phyloP scores from a whole-genome alignment of 805 yeast species.

The Saturnispora hagleri region DNA sequence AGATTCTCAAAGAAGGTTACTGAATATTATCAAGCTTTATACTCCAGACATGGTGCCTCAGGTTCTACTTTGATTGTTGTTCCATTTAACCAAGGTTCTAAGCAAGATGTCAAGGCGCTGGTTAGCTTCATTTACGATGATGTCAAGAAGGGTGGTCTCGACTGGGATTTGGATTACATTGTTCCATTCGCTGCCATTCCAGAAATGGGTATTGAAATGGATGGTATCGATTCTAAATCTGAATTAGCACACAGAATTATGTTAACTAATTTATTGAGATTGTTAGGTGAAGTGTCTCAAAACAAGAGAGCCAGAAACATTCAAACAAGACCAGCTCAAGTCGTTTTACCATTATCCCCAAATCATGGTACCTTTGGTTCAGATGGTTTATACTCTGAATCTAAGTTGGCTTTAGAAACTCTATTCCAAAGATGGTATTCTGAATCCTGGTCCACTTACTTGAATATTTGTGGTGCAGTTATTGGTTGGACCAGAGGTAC shows the following conservation, averaged over 20 bases:
- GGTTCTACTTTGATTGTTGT: slow-evolving; percentile 92
- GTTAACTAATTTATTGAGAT: slow-evolving; percentile 90
- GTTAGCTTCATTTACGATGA: slow-evolving; percentile 78
- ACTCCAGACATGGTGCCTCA: slow-evolving; percentile 85
- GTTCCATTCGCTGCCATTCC: slow-evolving; percentile 99
- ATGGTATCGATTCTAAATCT: slow-evolving; percentile 85
- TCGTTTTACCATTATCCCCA: slow-evolving; percentile 92
- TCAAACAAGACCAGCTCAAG: slow-evolving; percentile 98
- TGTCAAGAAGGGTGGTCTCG: slow-evolving; percentile 80
- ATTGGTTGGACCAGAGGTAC: slow-evolving; percentile 99
- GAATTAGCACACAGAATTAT: slow-evolving; percentile 98
- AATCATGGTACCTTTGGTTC: slow-evolving; percentile 98
- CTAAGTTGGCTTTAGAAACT: slow-evolving; percentile 91
- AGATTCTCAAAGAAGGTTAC: slow-evolving; percentile 90
- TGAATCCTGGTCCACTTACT: slow-evolving; percentile 90
- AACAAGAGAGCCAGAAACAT: slow-evolving; percentile 67
- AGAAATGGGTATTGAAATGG: slow-evolving; percentile 94
- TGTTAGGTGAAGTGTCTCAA: slow-evolving; percentile 82
- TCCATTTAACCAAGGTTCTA: slow-evolving; percentile 98
- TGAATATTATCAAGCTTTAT: slow-evolving; percentile 89
- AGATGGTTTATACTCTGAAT: slow-evolving; percentile 97
- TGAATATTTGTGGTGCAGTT: slow-evolving; percentile 95
- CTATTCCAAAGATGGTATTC: slow-evolving; percentile 98
- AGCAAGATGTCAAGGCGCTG: slow-evolving; percentile 83
- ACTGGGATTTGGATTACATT: slow-evolving; percentile 95